These are phyloP conservation scores for Sphagnum fallax DNA, from an alignment of 228 moss, liverwort and hornwort genomes.

Conservation along the genomic window DNA sequence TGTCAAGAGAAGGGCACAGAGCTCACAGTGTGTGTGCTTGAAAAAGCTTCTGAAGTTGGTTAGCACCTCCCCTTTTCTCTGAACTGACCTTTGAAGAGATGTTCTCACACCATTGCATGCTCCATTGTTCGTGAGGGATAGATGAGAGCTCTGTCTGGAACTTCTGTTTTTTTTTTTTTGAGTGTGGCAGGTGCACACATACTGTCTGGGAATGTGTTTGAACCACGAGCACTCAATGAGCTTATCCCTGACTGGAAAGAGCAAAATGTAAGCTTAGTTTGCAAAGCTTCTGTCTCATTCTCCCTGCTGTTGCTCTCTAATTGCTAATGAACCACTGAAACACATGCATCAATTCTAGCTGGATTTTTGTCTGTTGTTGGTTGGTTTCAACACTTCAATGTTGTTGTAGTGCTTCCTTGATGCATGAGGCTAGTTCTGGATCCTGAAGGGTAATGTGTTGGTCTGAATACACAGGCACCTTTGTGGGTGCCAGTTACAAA, in stretches of 20 bases:
- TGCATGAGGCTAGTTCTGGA: not conserved
- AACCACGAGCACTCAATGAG: constrained; percentile 63
- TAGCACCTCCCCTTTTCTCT: constrained; percentile 6
- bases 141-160: too few species aligned
- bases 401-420: not conserved
- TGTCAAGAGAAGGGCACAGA: constrained; percentile 53
- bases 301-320: not conserved
- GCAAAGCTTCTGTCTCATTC: too few species aligned
- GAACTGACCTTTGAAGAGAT: not conserved
- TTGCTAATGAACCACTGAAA: not conserved
- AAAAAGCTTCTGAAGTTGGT: constrained; percentile 86
- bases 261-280: constrained; percentile 39
- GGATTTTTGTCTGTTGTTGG: not conserved
- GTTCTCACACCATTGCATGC: too few species aligned
- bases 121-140: too few species aligned
- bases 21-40: constrained; percentile 69
- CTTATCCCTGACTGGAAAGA: constrained; percentile 82
- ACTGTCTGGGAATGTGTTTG: constrained; percentile 74
- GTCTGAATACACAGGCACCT: constrained; percentile 42
- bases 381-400: not conserved
- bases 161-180: too few species aligned
- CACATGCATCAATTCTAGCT: too few species aligned
- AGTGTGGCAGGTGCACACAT: constrained; percentile 57
- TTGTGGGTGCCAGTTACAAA: constrained; percentile 56
- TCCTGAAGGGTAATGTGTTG: not conserved